These are phyloP conservation scores for Speleostelium caveatum DNA, from an alignment of 78 protist species.

Conservation along the genomic window DNA sequence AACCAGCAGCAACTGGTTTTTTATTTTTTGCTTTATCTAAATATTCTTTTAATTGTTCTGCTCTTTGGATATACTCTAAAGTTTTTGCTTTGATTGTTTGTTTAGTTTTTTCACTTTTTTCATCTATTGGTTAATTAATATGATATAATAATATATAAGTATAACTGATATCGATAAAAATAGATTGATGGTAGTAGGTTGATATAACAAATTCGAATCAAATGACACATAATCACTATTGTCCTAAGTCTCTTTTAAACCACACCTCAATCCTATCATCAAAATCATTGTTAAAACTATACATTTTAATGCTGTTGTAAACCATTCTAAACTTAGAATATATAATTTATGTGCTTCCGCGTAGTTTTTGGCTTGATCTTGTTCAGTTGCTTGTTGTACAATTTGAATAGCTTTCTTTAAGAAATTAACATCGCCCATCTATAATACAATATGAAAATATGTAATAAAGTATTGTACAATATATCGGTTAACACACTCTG, in stretches of 20 bases:
- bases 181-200: no score
- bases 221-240: no score
- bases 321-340: constrained; percentile 78
- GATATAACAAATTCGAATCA: no score
- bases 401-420: constrained; percentile 81
- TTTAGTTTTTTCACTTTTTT: constrained; percentile 85
- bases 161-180: not conserved
- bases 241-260: not conserved
- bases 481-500: no score
- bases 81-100: constrained; percentile 80
- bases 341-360: constrained; percentile 84
- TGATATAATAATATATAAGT: not conserved
- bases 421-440: constrained; percentile 82
- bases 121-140: constrained; percentile 62
- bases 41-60: constrained; percentile 89
- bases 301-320: constrained; percentile 85
- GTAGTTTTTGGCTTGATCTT: constrained; percentile 78
- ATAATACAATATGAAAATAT: no score
- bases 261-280: no score
- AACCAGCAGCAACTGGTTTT: constrained; percentile 66
- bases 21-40: constrained; percentile 51
- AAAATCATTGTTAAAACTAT: not conserved
- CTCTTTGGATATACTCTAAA: constrained; percentile 85
- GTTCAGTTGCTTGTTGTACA: constrained; percentile 84
- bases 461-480: no score